Conservation (phyloP, 1,284 basidiomycete genomes). For the Fomitopsis schrenkii region DNA sequence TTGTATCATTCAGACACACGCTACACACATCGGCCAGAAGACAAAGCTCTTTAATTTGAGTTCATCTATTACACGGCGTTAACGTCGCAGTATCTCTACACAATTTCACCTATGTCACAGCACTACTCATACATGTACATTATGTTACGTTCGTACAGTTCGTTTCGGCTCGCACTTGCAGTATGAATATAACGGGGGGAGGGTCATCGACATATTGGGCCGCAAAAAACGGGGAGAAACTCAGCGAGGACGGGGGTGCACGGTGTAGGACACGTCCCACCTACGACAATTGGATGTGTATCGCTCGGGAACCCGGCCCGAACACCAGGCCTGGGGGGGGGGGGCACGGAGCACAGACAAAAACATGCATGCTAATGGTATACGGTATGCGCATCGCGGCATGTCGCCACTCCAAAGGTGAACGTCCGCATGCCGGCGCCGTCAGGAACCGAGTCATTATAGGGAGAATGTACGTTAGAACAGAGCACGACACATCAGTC, state of each 20-base stretch:
- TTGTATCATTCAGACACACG: too few species aligned
- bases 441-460: not conserved
- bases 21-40: too few species aligned
- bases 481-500: not conserved
- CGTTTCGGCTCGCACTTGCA: not conserved
- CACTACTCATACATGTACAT: not conserved
- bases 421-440: not conserved
- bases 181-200: not conserved
- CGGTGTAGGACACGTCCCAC: not conserved
- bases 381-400: not conserved
- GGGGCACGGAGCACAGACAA: not conserved
- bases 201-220: not conserved
- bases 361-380: not conserved
- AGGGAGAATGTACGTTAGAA: not conserved
- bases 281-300: not conserved
- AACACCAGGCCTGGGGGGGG: not conserved
- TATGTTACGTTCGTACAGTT: not conserved
- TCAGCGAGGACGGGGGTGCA: not conserved
- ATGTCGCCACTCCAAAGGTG: slow-evolving; percentile 1
- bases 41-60: too few species aligned
- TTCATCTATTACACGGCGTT: not conserved
- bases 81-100: not conserved
- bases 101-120: not conserved
- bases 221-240: not conserved
- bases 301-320: not conserved